Evolutionary conservation across 495 filamentous ascomycete genomes (phyloP).

Genomic region (Parathielavia appendiculata): DNA sequence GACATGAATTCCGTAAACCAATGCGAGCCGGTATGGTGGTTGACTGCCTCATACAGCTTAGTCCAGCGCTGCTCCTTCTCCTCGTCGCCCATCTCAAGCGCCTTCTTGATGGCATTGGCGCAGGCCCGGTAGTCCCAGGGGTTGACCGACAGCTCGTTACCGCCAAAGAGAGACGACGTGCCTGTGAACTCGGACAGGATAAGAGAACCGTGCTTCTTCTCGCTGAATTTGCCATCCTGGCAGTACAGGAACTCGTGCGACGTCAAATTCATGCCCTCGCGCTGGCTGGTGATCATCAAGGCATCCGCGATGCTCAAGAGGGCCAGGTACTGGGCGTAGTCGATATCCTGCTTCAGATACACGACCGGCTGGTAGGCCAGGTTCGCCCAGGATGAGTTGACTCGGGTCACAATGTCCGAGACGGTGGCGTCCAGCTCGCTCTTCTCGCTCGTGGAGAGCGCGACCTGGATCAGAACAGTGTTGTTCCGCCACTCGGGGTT

Average conservation of each 20-base stretch:
- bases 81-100: constrained; percentile 66
- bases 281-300: constrained; percentile 85
- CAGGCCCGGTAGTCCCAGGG: constrained; percentile 89
- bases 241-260: constrained; percentile 89
- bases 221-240: constrained; percentile 70
- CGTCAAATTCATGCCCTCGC: constrained; percentile 93
- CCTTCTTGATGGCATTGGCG: constrained; percentile 72
- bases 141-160: constrained; percentile 74
- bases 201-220: constrained; percentile 77
- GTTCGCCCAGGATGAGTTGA: constrained; percentile 82
- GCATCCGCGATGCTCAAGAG: constrained; percentile 82
- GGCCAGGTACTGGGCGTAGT: constrained; percentile 83
- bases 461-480: constrained; percentile 87
- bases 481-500: constrained; percentile 83
- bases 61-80: constrained; percentile 72
- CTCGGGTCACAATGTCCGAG: constrained; percentile 85
- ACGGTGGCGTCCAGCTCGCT: constrained; percentile 79
- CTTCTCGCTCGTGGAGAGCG: constrained; percentile 80
- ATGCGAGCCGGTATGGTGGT: constrained; percentile 71
- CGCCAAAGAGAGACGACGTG: constrained; percentile 75
- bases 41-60: constrained; percentile 66
- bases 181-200: constrained; percentile 94
- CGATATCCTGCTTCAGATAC: constrained; percentile 92
- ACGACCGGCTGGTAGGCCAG: constrained; percentile 85
- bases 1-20: constrained; percentile 74